Evolutionary conservation across 2,329 filamentous ascomycete genomes (phyloP), one percentile per base, ranked within the genome.

Genomic region (Akanthomyces uredinophilus): DNA sequence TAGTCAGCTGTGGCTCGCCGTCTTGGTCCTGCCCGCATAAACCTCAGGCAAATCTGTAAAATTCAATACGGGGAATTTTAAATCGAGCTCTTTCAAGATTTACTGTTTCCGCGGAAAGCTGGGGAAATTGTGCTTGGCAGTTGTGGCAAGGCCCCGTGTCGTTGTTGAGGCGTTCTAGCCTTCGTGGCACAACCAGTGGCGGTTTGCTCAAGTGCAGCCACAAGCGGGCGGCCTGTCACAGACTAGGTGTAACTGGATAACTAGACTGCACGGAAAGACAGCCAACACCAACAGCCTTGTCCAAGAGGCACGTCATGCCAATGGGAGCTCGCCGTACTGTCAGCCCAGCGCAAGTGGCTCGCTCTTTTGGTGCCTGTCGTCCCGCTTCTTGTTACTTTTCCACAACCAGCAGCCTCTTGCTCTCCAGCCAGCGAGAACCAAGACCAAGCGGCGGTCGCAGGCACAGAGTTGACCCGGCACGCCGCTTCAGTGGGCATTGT

Each of bases 401-500:
- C 44, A 41, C 43, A 57, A 57, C 29, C 41, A 57, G 54, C 43
- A 47, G 39, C 41, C 22, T 27, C 6, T 49, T 24, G 4, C 6
- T 29, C 44, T 13, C 55, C 4, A 6, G 16, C 24, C 29, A 43
- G 37, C 27, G 18, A 44, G 32, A 49, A 50, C 13, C 13, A 24
- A 11, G 20, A 35, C 39, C 24, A 52, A 39, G n/a, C 39, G 57
- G 57, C 49, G 10, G 5, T 18, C n/a, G 5, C 47, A 60, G 16
- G 49, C 24, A 24, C 24, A 44, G 18, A 52, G 49, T 60, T 52
- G 39, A 27, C 39, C 57, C 57, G 57, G n/a, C 13, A 24, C 10
- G 49, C 57, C 57, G 57, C 29, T 44, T 41, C 16, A 37, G 49
- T 44, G 57, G 49, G n/a, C 37, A 53, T 53, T 46, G 49, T 44